These are phyloP conservation scores for Kernera saxatilis DNA, from an alignment of 345 rosid species.

Conservation along the genomic window DNA sequence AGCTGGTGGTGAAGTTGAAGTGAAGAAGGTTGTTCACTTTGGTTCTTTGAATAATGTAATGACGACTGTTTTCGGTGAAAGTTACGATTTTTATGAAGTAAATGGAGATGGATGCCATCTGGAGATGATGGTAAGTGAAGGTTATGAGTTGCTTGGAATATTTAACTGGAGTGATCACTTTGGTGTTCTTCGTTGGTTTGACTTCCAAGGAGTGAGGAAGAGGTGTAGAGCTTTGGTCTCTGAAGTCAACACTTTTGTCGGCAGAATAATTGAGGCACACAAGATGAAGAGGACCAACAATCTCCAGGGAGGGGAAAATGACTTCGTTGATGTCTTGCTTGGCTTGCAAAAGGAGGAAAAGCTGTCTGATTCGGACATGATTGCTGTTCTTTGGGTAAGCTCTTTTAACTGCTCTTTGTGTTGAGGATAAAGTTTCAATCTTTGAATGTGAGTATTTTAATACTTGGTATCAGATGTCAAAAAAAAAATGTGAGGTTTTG, in stretches of 20 bases:
- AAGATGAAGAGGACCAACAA: conserved; percentile 26
- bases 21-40: conserved; percentile 51
- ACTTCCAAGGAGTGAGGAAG: conserved; percentile 72
- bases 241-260: conserved; percentile 58
- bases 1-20: conserved; percentile 38
- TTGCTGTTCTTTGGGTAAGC: conserved; percentile 82
- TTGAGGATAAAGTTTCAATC: background rate
- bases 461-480: too few relatives aligned
- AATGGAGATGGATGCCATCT: conserved; percentile 36
- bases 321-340: conserved; percentile 81
- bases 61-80: conserved; percentile 66
- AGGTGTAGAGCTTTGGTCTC: conserved; percentile 48
- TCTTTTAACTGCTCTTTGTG: background rate
- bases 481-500: background rate
- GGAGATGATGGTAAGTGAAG: conserved; percentile 66
- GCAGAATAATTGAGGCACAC: conserved; percentile 55
- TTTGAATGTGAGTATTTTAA: background rate
- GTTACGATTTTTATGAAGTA: conserved; percentile 39
- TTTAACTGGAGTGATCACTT: conserved; percentile 92
- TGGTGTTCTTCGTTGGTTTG: conserved; percentile 58
- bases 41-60: conserved; percentile 76
- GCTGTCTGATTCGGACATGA: conserved; percentile 61
- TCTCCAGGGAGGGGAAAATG: background rate
- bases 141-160: conserved; percentile 61
- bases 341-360: conserved; percentile 50